Base-by-base conservation (phyloP, 225 moss, liverwort and hornwort species). In the Straminergon stramineum region DNA sequence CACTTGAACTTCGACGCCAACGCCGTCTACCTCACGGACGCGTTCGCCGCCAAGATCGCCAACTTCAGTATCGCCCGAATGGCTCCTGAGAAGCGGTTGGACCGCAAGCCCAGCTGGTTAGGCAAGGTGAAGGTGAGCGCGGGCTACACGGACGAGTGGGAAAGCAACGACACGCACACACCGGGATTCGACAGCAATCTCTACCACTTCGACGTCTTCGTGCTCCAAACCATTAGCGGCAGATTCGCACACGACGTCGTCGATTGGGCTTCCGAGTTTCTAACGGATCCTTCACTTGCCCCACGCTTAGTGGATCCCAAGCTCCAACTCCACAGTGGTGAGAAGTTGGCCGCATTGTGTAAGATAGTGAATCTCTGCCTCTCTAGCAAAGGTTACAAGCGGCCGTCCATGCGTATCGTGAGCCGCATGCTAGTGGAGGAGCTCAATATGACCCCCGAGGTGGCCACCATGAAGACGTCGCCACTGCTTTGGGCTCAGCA, bases 401-500 rank as follows among this genome's bases (percentile, higher is more conserved):
- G 93, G 14, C 93, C 94, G 34, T 93, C 94, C n/a, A 97, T 97
- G 96, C 93, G 90, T 11, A 92, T 91, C 70, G 94, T 96, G 73
- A 91, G 92, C 55, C 93, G 94, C 27, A 91, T 90, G 87, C 87
- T 97, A 65, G 89, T 93, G 45, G 93, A 87, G 23, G 93, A 90
- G 9, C 88, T 96, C 35, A 90, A 93, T 28, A 92, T 97, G 91
- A 90, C 90, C 6, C 91, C 87, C 30, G 94, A 94, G 41, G 90
- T 85, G 37, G 91, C 95, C 65, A 81, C 93, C 32, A 62, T 85
- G 65, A 96, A 94, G 90, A 48, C 77, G 45, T 96, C 95, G 39
- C 96, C 96, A 61, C 92, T 97, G 20, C 75, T 93, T 74, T 97
- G 96, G 96, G 97, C 97, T 26, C 94, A 97, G 87, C 90, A 93